phyloP scores from a whole-genome alignment of 2,329 filamentous ascomycete species.

The Claviceps paspali region DNA sequence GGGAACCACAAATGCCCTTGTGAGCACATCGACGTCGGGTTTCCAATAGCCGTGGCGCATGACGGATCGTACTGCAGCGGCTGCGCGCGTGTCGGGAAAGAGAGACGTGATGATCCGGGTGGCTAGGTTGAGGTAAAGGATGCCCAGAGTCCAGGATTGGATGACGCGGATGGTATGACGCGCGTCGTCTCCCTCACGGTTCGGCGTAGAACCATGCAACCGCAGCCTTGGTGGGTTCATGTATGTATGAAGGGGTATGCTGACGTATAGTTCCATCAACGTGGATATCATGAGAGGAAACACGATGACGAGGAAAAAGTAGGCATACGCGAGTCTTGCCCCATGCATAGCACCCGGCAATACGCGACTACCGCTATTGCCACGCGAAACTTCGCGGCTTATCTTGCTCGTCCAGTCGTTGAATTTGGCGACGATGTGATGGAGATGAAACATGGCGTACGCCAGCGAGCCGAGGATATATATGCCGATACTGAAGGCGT shows the following conservation, averaged over 20 bases:
- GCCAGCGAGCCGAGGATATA: constrained; percentile 58
- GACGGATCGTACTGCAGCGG: constrained; percentile 59
- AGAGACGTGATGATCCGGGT: constrained; percentile 53
- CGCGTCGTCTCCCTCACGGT: constrained; percentile 10
- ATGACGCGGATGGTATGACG: constrained; percentile 69
- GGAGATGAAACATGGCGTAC: constrained; percentile 44
- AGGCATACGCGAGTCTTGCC: constrained; percentile 53
- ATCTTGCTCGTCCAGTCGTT: constrained; percentile 15
- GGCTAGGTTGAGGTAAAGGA: constrained; percentile 76
- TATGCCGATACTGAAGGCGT: constrained; percentile 83
- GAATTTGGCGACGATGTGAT: constrained; percentile 20
- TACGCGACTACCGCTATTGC: constrained; percentile 12
- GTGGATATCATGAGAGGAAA: constrained; percentile 69
- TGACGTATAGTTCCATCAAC: constrained; percentile 73
- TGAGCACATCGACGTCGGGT: constrained; percentile 66
- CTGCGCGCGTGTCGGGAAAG: constrained; percentile 54
- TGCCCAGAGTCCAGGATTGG: constrained; percentile 84
- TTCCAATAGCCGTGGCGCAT: constrained; percentile 61
- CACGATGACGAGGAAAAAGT: constrained; percentile 57
- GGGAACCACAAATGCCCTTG: constrained; percentile 74
- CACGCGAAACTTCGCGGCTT: constrained; percentile 10
- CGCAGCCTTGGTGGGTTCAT: constrained; percentile 29
- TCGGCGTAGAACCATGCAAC: constrained; percentile 10
- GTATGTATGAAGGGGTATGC: constrained; percentile 76
- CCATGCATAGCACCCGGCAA: constrained; percentile 16